phyloP scores from a whole-genome alignment of 169 alveolate genomes.

The Ichthyophthirius multifiliis region DNA sequence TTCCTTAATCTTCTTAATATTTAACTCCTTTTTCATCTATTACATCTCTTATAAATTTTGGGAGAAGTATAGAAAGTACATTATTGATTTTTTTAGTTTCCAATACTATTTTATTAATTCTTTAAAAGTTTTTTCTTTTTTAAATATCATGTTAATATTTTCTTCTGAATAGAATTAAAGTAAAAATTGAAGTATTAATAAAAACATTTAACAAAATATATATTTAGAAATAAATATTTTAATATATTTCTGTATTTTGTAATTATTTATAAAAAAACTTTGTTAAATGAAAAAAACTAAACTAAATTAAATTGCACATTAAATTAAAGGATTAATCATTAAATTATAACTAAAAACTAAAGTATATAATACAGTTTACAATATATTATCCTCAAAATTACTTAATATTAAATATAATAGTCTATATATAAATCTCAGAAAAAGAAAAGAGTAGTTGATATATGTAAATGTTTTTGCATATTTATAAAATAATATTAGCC shows the following conservation, averaged over 20 bases:
- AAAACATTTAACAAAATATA: background rate
- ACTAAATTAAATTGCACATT: background rate
- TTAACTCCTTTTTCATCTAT: conserved; percentile 41
- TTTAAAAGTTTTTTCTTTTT: background rate
- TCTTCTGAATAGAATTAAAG: background rate
- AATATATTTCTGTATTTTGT: background rate
- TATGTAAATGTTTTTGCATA: too few relatives aligned
- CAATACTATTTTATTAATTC: background rate
- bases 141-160: background rate
- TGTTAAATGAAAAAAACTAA: background rate
- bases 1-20: conserved; percentile 48
- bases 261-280: background rate
- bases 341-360: too few relatives aligned
- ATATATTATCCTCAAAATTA: too few relatives aligned
- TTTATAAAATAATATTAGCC: too few relatives aligned
- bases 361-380: too few relatives aligned
- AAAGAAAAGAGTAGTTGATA: too few relatives aligned
- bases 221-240: background rate
- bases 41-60: conserved; percentile 42
- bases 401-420: too few relatives aligned
- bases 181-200: background rate
- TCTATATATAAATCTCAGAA: too few relatives aligned
- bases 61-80: conserved; percentile 18
- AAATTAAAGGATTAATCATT: background rate
- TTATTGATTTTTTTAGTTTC: conserved; percentile 6